Base-by-base conservation (phyloP, 2,329 filamentous ascomycete genomes). In the Fusarium floridanum region DNA sequence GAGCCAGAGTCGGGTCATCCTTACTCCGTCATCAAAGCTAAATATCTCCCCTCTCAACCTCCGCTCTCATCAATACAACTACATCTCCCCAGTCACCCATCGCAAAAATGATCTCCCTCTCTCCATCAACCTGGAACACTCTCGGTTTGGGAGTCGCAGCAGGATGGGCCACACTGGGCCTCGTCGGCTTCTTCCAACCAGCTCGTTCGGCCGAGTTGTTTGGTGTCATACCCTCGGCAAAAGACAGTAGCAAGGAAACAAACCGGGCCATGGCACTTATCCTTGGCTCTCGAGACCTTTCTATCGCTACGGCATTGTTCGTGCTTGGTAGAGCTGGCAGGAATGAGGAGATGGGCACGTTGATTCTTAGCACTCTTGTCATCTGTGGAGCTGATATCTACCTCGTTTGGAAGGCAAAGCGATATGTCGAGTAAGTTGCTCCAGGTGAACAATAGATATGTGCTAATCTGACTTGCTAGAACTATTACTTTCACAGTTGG, bases 131-230 rank as follows among this genome's bases (percentile, higher is more conserved):
- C 6, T 77, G 74, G 74, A 76, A 70, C 55, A 39, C 66, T 0
- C 68, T 76, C 12, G 75, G 75, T 5, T 61, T 77, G 4, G 70
- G 74, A n/a, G 72, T 76, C 5, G 75, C 73, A 8, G 57, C 50
- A 14, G 59, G 65, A 14, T 77, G 69, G 64, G 48, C 67, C 7
- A n/a, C 72, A 4, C 72, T 77, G 4, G 70, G 74, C 45, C 48
- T 68, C 4, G 20, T 68, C 45, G 66, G 61, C 34, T 62, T 73
- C 36, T 17, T 71, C 20, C 56, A 64, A 5, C 71, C 68, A 10
- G 45, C 41, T 8, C 56, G 50, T 14, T 63, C 73, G 7, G 72
- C 67, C n/a, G 59, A 71, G 16, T 24, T 76, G 1, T 76, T 74
- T 20, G 68, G 74, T 17, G 48, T 77, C n/a, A 32, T 55, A 32